phyloP scores from a whole-genome alignment of 2,329 filamentous ascomycete genomes.

The Aspergillus fumigatus region DNA sequence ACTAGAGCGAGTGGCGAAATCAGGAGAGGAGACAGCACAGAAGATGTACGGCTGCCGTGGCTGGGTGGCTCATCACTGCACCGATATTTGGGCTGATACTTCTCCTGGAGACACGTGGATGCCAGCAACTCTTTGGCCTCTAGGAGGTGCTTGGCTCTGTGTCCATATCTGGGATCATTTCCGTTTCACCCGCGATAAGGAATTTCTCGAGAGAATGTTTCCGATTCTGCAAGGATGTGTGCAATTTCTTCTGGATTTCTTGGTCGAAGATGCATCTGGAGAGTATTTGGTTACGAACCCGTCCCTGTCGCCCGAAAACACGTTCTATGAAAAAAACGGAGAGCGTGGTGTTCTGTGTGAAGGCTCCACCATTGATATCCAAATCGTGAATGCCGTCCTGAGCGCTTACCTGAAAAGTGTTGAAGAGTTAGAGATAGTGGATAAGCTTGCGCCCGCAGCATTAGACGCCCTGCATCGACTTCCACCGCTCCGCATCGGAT shows the following conservation, averaged over 20 bases:
- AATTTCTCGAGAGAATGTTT: constrained; percentile 20
- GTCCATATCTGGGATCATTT: constrained; percentile 57
- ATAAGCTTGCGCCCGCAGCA: constrained; percentile 15
- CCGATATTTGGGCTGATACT: constrained; percentile 57
- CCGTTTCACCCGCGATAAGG: constrained; percentile 42
- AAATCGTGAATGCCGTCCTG: constrained; percentile 41
- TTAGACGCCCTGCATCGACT: constrained; percentile 11
- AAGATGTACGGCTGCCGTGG: constrained; percentile 52
- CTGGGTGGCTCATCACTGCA: constrained; percentile 55
- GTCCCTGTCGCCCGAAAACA: constrained; percentile 28
- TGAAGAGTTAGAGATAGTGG: constrained; percentile 6
- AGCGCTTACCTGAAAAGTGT: constrained; percentile 22
- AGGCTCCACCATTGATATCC: constrained; percentile 46
- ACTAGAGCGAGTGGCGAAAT: constrained; percentile 28
- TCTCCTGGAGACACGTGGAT: constrained; percentile 45
- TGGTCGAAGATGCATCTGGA: constrained; percentile 20
- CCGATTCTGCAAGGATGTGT: constrained; percentile 24
- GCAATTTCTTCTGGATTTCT: constrained; percentile 27
- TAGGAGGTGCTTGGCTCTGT: constrained; percentile 56
- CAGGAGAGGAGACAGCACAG: constrained; percentile 49
- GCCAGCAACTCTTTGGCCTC: constrained; percentile 38
- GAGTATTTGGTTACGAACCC: constrained; percentile 24
- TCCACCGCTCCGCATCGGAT: constrained; percentile 14
- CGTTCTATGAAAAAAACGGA: constrained; percentile 21
- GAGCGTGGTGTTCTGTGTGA: constrained; percentile 26